Evolutionary conservation across 495 filamentous ascomycete species (phyloP).

Genomic region (Niebla homalea): DNA sequence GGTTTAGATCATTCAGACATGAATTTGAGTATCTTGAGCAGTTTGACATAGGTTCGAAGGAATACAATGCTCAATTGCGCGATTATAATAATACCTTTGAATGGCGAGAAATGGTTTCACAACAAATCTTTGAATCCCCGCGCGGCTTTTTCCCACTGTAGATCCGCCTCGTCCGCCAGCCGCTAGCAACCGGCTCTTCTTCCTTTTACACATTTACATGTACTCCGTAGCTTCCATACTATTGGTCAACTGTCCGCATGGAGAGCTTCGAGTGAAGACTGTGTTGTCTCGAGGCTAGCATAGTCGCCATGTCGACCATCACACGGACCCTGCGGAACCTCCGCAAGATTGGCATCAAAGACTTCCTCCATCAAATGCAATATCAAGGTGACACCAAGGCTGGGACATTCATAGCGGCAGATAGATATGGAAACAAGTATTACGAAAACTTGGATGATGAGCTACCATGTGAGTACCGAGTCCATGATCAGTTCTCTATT

Average conservation of each 20-base stretch:
- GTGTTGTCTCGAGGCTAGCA: not conserved
- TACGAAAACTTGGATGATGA: slow-evolving; percentile 89
- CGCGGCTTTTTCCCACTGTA: too few relatives aligned
- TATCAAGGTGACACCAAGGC: slow-evolving; percentile 86
- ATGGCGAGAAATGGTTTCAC: too few relatives aligned
- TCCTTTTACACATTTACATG: too few relatives aligned
- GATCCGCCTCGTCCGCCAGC: too few relatives aligned
- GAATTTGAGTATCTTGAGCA: not conserved
- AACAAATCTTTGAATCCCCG: too few relatives aligned
- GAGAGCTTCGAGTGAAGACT: not conserved
- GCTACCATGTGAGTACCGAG: slow-evolving; percentile 57
- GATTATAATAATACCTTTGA: too few relatives aligned
- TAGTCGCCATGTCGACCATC: slow-evolving; percentile 73
- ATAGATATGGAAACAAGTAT: slow-evolving; percentile 93
- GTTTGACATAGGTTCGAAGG: not conserved
- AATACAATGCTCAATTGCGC: too few relatives aligned
- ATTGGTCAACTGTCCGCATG: not conserved
- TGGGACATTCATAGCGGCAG: slow-evolving; percentile 70
- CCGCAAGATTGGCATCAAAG: slow-evolving; percentile 76
- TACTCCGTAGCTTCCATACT: too few relatives aligned
- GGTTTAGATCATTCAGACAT: not conserved
- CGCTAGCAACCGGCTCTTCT: too few relatives aligned
- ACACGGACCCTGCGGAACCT: slow-evolving; percentile 75
- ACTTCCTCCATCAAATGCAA: slow-evolving; percentile 78
- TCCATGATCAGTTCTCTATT: not conserved